Conservation (phyloP, 2,329 filamentous ascomycete genomes). For the Diaporthe aspalathi region DNA sequence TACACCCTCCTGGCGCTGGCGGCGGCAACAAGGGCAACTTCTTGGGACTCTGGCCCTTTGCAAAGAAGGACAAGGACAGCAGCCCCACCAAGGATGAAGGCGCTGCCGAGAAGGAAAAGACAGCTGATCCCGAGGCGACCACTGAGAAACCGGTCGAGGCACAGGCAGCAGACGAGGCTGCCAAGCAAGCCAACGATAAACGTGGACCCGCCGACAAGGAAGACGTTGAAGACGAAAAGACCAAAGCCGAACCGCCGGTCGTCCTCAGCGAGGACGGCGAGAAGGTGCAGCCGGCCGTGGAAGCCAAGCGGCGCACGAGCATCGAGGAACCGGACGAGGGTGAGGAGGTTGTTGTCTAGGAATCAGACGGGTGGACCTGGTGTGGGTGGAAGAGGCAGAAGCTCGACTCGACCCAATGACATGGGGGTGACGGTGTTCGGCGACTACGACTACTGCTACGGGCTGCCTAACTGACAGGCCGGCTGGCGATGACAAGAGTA, state of each 20-base stretch:
- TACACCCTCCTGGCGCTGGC: constrained; percentile 60
- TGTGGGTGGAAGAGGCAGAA: background rate
- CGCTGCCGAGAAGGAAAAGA: constrained; percentile 39
- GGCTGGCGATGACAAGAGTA: background rate
- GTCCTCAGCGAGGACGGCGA: constrained; percentile 55
- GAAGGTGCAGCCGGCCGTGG: constrained; percentile 58
- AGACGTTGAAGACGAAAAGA: constrained; percentile 41
- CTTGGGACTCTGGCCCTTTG: constrained; percentile 69
- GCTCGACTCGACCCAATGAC: background rate
- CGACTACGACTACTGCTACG: background rate
- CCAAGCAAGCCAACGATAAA: constrained; percentile 28
- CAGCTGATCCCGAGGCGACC: constrained; percentile 48
- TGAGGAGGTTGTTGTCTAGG: constrained; percentile 54
- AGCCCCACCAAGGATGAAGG: constrained; percentile 45
- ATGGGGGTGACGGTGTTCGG: background rate
- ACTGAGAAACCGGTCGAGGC: constrained; percentile 50
- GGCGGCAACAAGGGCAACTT: constrained; percentile 52
- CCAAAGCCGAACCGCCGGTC: constrained; percentile 39
- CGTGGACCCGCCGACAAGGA: constrained; percentile 42
- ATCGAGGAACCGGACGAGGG: constrained; percentile 69
- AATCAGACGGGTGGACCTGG: background rate
- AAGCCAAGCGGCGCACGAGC: constrained; percentile 66
- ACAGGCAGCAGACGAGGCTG: constrained; percentile 44
- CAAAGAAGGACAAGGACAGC: constrained; percentile 46
- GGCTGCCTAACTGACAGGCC: background rate